Conservation (phyloP, 1,284 basidiomycete species). For the Trichosporon sp. region DNA sequence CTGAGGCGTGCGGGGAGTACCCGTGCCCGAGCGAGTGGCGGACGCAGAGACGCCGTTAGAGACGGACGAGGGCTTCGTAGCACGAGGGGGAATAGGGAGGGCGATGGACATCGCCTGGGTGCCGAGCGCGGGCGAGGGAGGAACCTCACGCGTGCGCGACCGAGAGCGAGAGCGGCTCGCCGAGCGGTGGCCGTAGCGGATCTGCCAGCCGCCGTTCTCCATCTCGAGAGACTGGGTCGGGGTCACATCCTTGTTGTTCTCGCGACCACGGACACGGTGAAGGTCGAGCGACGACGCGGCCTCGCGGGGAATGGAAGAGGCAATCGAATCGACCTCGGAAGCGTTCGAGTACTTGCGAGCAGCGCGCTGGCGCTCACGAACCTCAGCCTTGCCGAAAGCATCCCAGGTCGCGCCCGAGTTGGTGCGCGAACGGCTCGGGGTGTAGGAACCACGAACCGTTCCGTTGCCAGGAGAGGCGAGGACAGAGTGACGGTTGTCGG, state of each 20-base stretch:
- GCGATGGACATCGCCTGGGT: constrained; percentile 10
- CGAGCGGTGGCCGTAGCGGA: constrained; percentile 23
- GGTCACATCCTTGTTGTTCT: constrained; percentile 24
- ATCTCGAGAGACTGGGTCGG: constrained; percentile 40
- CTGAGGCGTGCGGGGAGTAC: constrained; percentile 8
- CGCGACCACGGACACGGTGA: constrained; percentile 7
- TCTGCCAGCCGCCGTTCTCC: constrained; percentile 35
- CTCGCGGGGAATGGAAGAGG: not conserved
- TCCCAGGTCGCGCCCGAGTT: constrained; percentile 39
- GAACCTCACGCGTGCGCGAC: constrained; percentile 2
- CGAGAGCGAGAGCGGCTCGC: not conserved
- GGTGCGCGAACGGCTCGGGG: constrained; percentile 23
- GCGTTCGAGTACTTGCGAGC: constrained; percentile 8
- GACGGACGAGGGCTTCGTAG: not conserved
- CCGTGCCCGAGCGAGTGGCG: constrained; percentile 12
- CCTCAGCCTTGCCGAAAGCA: constrained; percentile 33
- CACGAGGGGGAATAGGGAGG: constrained; percentile 17
- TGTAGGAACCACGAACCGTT: constrained; percentile 14
- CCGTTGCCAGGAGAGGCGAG: constrained; percentile 7
- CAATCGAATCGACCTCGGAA: constrained; percentile 6
- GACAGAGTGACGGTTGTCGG: not conserved
- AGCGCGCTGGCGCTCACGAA: constrained; percentile 18
- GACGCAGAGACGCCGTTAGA: not conserved
- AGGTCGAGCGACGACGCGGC: constrained; percentile 7
- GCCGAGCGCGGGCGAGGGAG: not conserved